These are phyloP conservation scores for Shiraia bambusicola DNA, from an alignment of 2,329 filamentous ascomycete species.

Conservation along the genomic window DNA sequence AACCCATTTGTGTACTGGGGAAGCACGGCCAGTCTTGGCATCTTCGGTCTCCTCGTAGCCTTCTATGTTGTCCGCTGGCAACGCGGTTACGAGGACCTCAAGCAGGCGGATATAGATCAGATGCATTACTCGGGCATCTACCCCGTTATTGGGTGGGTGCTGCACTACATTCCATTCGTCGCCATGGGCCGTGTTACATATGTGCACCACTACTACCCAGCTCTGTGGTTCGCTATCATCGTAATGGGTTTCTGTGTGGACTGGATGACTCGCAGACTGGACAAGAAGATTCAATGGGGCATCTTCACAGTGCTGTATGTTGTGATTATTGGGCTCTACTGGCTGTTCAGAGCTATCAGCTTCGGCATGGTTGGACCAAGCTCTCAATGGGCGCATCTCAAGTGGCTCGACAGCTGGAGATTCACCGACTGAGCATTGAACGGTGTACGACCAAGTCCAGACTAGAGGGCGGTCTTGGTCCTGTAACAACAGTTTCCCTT, in stretches of 20 bases:
- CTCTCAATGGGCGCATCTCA: conserved; percentile 84
- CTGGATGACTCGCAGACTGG: conserved; percentile 72
- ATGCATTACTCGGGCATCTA: conserved; percentile 94
- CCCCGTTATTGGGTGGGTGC: conserved; percentile 87
- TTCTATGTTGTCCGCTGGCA: conserved; percentile 97
- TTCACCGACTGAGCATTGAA: conserved; percentile 68
- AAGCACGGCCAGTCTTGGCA: conserved; percentile 74
- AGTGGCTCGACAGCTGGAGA: conserved; percentile 88
- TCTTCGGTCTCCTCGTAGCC: conserved; percentile 69
- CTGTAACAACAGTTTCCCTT: conserved; percentile 11
- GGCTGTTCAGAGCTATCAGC: conserved; percentile 88
- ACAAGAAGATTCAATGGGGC: conserved; percentile 62
- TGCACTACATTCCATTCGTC: conserved; percentile 94
- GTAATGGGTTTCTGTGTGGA: conserved; percentile 84
- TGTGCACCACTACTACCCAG: conserved; percentile 98
- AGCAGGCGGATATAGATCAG: conserved; percentile 78
- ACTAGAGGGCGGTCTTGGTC: neutral
- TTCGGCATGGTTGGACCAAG: conserved; percentile 92
- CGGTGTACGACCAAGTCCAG: neutral
- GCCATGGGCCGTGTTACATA: conserved; percentile 99
- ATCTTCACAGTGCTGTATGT: conserved; percentile 76
- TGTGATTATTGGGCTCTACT: conserved; percentile 76
- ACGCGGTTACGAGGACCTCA: conserved; percentile 85
- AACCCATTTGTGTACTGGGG: conserved; percentile 97
- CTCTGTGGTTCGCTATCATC: conserved; percentile 94